Conservation (phyloP, 2,329 filamentous ascomycete species). For the Penicillium sp. region DNA sequence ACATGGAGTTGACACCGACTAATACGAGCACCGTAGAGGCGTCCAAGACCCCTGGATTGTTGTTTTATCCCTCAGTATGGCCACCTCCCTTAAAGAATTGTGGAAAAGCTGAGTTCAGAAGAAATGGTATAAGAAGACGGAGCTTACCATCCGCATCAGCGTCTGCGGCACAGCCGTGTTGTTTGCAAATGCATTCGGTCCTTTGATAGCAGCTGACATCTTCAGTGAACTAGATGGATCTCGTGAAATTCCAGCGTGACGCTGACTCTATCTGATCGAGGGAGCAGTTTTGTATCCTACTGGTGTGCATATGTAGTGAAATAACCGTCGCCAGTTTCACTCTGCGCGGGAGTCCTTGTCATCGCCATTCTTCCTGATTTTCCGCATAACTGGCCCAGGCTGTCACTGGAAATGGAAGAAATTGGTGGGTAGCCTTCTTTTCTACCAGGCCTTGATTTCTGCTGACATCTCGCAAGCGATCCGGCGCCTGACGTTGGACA, state of each 20-base stretch:
- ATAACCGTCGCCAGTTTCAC: slow-evolving; percentile 22
- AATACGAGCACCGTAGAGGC: slow-evolving; percentile 38
- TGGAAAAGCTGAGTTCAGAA: neutral
- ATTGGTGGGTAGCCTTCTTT: neutral
- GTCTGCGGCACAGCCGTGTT: slow-evolving; percentile 58
- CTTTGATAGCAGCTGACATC: slow-evolving; percentile 59
- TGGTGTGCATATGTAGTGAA: no score
- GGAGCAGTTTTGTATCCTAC: slow-evolving; percentile 24
- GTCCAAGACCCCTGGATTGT: slow-evolving; percentile 52
- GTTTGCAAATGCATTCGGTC: slow-evolving; percentile 57
- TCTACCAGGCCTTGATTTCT: neutral
- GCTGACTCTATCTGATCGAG: slow-evolving; percentile 51
- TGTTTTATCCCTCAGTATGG: slow-evolving; percentile 51
- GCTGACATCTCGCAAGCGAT: slow-evolving; percentile 32
- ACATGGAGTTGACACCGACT: neutral
- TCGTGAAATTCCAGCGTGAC: slow-evolving; percentile 45
- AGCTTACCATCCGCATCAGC: slow-evolving; percentile 56
- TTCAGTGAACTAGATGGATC: slow-evolving; percentile 45
- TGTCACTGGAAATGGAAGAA: slow-evolving; percentile 47
- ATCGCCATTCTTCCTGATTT: slow-evolving; percentile 47
- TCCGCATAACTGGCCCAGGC: slow-evolving; percentile 51
- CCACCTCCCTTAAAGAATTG: neutral
- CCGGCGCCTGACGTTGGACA: slow-evolving; percentile 56
- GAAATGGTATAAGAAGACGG: slow-evolving; percentile 60
- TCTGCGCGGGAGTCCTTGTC: slow-evolving; percentile 23